Base-by-base conservation (phyloP, 306 rosid species). In the Fragaria iinumae region DNA sequence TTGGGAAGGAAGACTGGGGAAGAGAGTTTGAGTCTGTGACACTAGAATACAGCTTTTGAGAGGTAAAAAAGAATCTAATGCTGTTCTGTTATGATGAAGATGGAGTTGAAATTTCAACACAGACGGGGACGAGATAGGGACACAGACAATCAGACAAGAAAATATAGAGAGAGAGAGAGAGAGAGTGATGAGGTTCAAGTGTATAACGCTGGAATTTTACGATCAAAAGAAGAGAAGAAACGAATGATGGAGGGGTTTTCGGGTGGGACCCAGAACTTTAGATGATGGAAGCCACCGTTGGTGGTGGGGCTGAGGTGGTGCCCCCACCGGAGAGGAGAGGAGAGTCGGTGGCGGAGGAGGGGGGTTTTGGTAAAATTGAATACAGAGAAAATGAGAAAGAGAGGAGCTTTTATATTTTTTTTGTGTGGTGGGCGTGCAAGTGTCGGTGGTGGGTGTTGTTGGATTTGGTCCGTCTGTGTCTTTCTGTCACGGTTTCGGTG, bases 61-160 rank as follows among this genome's bases (percentile, higher is more conserved):
- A 67, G 79, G 60, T 4, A 10, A 13, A 6, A 48, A 48, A 78
- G 86, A 82, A 84, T 84, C 80, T 52, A 71, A 55, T 60, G 62
- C 78, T 34, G 6, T 57, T 10, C 78, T 34, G 6, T 57, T 10
- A 4, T 18, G 25, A 20, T 18, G 60, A 20, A 20, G 21, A 49
- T 2, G 57, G 60, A 29, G 79, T 79, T 64, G 80, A 73, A 72
- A 80, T 49, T 73, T 84, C 81, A 72, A 81, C 65, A n/a, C 36
- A 27, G 48, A 81, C 34, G 7, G 78, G 21, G 69, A 64, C 73
- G 55, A 76, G 87, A 80, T 39, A 32, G 34, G 20, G 63, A 79
- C 74, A 53, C 23, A 45, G 63, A 74, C 44, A 29, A 52, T 7
- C 25, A 50, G 3, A 50, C 55, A 50, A 49, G 14, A 45, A 45